phyloP scores from a whole-genome alignment of 495 filamentous ascomycete species.

The Extremus antarcticus region DNA sequence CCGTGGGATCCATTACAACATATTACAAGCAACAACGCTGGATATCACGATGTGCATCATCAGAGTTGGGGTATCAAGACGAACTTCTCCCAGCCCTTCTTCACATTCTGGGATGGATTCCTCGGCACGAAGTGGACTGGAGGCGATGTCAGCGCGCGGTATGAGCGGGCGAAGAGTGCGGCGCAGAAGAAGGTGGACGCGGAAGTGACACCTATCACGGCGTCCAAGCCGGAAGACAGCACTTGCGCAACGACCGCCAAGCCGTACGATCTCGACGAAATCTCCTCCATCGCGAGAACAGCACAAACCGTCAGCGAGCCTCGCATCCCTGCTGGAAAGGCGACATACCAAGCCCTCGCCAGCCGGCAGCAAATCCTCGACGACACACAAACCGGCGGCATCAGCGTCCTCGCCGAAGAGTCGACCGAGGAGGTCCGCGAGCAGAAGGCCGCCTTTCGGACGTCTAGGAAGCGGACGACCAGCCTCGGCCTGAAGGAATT shows the following conservation, averaged over 20 bases:
- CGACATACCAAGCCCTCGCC: conserved; percentile 19
- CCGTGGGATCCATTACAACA: conserved; percentile 91
- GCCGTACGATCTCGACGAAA: conserved; percentile 1
- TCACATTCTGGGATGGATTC: conserved; percentile 71
- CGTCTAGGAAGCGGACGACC: conserved; percentile 25
- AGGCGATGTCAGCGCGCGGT: conserved; percentile 41
- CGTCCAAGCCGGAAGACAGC: neutral
- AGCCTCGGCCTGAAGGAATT: conserved; percentile 31
- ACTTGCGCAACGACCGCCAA: neutral
- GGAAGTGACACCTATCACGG: conserved; percentile 7
- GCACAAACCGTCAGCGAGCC: conserved; percentile 4
- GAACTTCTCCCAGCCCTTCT: conserved; percentile 69
- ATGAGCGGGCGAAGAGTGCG: conserved; percentile 31
- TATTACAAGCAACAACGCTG: conserved; percentile 83
- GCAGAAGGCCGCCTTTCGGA: conserved; percentile 12
- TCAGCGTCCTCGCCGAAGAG: conserved; percentile 22
- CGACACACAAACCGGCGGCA: conserved; percentile 17
- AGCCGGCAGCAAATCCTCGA: conserved; percentile 22
- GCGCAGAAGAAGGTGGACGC: conserved; percentile 27
- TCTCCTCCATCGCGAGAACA: neutral
- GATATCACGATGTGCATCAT: conserved; percentile 95
- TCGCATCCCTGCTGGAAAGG: conserved; percentile 18
- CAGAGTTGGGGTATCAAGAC: conserved; percentile 97
- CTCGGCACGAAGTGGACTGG: conserved; percentile 67
- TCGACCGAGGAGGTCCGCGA: conserved; percentile 22